Evolutionary conservation across 108 stramenopile species (phyloP), one percentile per base, ranked within the genome.

Genomic region (Skeletonema costatum): DNA sequence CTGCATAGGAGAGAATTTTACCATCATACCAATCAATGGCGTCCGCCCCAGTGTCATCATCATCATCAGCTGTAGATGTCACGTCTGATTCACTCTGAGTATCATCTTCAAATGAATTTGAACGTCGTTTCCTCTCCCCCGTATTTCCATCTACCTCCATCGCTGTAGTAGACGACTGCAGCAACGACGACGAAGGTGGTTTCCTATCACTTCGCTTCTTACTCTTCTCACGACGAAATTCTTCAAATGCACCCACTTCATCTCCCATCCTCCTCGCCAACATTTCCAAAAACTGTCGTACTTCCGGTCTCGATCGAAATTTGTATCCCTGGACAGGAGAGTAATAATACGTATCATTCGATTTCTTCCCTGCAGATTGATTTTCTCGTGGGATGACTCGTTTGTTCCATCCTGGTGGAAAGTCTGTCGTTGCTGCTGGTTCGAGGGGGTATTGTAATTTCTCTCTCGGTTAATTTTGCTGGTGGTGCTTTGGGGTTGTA

Each of bases 1-100:
- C 44, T 41, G 36, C 42, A 56, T 74, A 85, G 11, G 78, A 79
- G 12, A 87, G 19, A 33, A 94, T 74, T 53, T 74, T 75, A 5
- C 82, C 93, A 73, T 88, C 93, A 71, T 95, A 95, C 93, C 93
- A 95, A 86, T 92, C 93, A 19, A 82, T 78, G 13, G 79, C 87
- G 31, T 81, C 70, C 31, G 71, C 75, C 35, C 71, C 89, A 21
- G 81, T 73, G 33, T 77, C 72, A n/a, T 68, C 76, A 42, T 77
- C 70, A 6, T 75, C 75, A 30, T 65, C 71, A 19, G 72, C 76
- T 29, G 13, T 31, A 36, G 59, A 62, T 61, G 17, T 31, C 70
- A n/a, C 36, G 36, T 59, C 32, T 65, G 73, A n/a, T 51, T 44
- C 51, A 75, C 30, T 17, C 44, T 5, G 16, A 25, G 46, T 38